Evolutionary conservation across 352 stramenopile genomes (phyloP).

Genomic region (Pythium rishiriense): DNA sequence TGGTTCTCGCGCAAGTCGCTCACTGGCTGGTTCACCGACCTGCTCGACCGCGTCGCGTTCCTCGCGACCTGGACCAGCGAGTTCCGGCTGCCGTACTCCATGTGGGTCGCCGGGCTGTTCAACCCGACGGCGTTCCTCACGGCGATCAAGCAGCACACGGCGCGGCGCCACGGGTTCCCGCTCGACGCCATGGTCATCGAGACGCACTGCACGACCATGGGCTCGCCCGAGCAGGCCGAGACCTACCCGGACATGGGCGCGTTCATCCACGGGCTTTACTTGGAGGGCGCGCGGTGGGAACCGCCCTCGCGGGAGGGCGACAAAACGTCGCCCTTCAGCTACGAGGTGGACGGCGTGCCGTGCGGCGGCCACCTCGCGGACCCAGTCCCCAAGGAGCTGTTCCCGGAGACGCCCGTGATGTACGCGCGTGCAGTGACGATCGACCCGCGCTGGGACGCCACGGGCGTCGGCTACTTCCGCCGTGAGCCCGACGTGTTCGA

Average conservation of each 20-base stretch:
- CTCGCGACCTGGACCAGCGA: slow-evolving; percentile 67
- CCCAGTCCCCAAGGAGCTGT: slow-evolving; percentile 92
- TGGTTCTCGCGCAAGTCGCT: slow-evolving; percentile 88
- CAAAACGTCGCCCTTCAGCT: slow-evolving; percentile 74
- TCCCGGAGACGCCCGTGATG: slow-evolving; percentile 86
- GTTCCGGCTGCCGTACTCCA: slow-evolving; percentile 72
- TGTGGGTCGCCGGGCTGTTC: slow-evolving; percentile 84
- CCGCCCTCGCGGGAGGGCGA: slow-evolving; percentile 67
- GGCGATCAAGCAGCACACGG: slow-evolving; percentile 85
- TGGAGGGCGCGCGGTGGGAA: slow-evolving; percentile 94
- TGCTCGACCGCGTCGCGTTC: slow-evolving; percentile 73
- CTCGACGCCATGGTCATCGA: slow-evolving; percentile 94
- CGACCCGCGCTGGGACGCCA: slow-evolving; percentile 92
- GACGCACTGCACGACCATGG: slow-evolving; percentile 90
- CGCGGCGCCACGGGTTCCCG: slow-evolving; percentile 80
- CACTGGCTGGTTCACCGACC: slow-evolving; percentile 74
- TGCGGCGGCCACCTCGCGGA: slow-evolving; percentile 89
- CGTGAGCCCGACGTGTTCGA: slow-evolving; percentile 90
- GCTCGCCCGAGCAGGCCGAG: slow-evolving; percentile 59
- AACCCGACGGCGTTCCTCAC: slow-evolving; percentile 86
- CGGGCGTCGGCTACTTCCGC: slow-evolving; percentile 93
- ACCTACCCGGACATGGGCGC: slow-evolving; percentile 79
- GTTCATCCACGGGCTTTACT: slow-evolving; percentile 94
- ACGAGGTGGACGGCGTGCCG: slow-evolving; percentile 84
- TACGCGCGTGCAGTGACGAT: slow-evolving; percentile 95